Evolutionary conservation across 441 rosid genomes (phyloP), one percentile per base, ranked within the genome.

Genomic region (Biscutella laevigata): DNA sequence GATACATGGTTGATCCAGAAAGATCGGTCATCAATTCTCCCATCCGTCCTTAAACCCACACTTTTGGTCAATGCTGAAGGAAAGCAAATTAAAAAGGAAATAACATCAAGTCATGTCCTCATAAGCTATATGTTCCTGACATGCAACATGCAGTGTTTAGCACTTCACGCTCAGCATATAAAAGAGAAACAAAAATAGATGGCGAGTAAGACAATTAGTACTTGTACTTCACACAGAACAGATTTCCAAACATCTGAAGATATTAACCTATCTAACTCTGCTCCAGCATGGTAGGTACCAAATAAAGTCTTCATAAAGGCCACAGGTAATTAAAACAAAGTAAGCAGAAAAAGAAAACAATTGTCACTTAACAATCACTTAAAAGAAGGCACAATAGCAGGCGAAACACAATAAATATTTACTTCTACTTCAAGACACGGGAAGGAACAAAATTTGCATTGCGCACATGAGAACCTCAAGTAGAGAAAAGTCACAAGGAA

Each of bases 11-110:
- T 74, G 57, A 87, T 80, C 98, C 99, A 94, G 59, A 75, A 85
- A 15, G 98, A 87, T 12, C 86, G 88, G 37, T 87, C 96, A 47
- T 90, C 99, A 68, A 94, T 75, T 74, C 89, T 83, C 58, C 95
- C 96, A 42, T 87, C 96, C 56, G 65, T 71, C 63, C 80, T 72
- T 77, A 94, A 56, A n/a, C 95, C 95, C 4, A 62, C 75, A 58
- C 95, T 77, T 70, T 94, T 94, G 44, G 75, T 78, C 61, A 94
- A 75, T 53, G 59, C 59, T 53, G 25, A 22, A 22, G 4, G n/a
- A n/a, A n/a, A n/a, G n/a, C 2, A 4, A 4, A 22, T 2, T 2
- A 22, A 22, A 2, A 22, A 22, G 2, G 25, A n/a, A n/a, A n/a
- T n/a, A n/a, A n/a, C 25, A 22, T n/a, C n/a, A n/a, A n/a, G n/a